These are phyloP conservation scores for Cystobasidium tubakii DNA, from an alignment of 768 basidiomycete genomes.

Conservation along the genomic window DNA sequence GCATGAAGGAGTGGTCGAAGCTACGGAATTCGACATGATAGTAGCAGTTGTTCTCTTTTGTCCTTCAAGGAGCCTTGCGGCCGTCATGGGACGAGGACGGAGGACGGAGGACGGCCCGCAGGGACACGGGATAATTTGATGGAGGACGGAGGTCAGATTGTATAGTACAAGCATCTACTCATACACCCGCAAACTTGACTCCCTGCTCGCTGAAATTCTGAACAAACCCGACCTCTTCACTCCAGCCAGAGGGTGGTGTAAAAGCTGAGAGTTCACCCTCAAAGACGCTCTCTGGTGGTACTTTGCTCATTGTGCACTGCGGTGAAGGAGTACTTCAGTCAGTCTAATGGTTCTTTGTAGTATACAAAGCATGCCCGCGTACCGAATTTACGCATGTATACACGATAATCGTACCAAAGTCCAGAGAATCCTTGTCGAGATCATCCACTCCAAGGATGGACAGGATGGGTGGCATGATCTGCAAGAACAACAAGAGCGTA, in stretches of 20 bases:
- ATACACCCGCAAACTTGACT: slow-evolving; percentile 31
- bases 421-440: slow-evolving; percentile 41
- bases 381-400: slow-evolving; percentile 40
- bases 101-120: too few species aligned
- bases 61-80: too few species aligned
- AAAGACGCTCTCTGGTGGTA: slow-evolving; percentile 36
- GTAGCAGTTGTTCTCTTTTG: too few species aligned
- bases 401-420: slow-evolving; percentile 40
- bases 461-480: slow-evolving; percentile 43
- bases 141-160: too few species aligned
- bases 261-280: neutral
- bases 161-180: too few species aligned
- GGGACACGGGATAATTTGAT: too few species aligned
- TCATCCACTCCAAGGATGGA: slow-evolving; percentile 38
- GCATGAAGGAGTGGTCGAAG: too few species aligned
- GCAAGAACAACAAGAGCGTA: too few species aligned
- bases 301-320: neutral
- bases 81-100: too few species aligned
- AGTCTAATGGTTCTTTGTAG: too few species aligned
- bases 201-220: slow-evolving; percentile 38
- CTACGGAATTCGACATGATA: too few species aligned
- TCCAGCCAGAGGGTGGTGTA: slow-evolving; percentile 39
- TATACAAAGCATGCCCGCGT: neutral
- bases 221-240: slow-evolving; percentile 37
- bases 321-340: neutral